A percentile compares a stretch with the other conserved stretches of the same genome.
Evolutionary conservation across 176 grass and related monocot genomes (phyloP).

Genomic region (Alopecurus myosuroides): DNA sequence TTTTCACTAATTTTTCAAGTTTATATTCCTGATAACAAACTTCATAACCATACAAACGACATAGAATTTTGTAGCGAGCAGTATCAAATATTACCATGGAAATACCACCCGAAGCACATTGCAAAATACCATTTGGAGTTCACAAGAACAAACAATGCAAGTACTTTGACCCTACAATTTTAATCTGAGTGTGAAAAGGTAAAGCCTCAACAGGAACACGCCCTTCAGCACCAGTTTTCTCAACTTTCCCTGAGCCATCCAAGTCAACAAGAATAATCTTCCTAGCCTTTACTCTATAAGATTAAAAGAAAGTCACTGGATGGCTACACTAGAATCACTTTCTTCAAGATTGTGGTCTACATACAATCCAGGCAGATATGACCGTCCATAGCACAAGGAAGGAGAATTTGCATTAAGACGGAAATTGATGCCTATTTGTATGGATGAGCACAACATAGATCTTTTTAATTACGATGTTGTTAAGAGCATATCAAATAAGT

Average conservation of each 20-base stretch:
- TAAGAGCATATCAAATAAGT: neutral
- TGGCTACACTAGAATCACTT: neutral
- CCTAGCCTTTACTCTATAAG: conserved; percentile 54
- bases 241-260: conserved; percentile 87
- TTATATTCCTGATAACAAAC: neutral
- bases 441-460: neutral
- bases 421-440: neutral
- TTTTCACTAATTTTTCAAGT: neutral
- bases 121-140: neutral
- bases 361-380: neutral
- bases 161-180: neutral
- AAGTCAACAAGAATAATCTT: conserved; percentile 93
- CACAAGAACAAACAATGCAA: neutral
- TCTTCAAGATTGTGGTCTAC: conserved; percentile 2
- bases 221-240: conserved; percentile 82
- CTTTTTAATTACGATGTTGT: neutral
- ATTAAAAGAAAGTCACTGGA: conserved; percentile 7
- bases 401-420: neutral
- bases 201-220: conserved; percentile 66
- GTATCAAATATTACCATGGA: neutral
- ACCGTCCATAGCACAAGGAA: conserved; percentile 1
- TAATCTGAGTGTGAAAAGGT: too few relatives aligned
- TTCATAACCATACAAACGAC: neutral
- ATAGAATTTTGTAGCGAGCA: neutral
- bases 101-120: neutral